These are phyloP conservation scores for Ceriops zippeliana DNA, from an alignment of 345 rosid genomes.

Conservation along the genomic window DNA sequence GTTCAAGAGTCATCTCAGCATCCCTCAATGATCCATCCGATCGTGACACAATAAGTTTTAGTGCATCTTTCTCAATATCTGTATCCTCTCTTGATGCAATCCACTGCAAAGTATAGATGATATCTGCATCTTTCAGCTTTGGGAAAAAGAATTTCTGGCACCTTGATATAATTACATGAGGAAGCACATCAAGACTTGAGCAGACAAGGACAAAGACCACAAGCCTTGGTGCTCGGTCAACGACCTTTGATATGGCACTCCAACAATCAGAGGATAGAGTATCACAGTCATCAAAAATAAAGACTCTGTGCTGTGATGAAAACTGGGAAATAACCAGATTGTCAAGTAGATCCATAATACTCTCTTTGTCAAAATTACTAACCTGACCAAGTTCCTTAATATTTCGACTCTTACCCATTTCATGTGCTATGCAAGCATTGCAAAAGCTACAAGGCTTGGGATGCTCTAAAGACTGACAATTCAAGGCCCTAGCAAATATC, in stretches of 20 bases:
- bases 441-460: slow-evolving; percentile 83
- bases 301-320: slow-evolving; percentile 57
- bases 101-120: slow-evolving; percentile 66
- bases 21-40: slow-evolving; percentile 98
- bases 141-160: slow-evolving; percentile 98
- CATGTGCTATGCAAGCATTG: slow-evolving; percentile 66
- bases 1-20: slow-evolving; percentile 95
- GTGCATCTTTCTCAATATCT: slow-evolving; percentile 70
- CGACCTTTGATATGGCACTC: slow-evolving; percentile 73
- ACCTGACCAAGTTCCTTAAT: slow-evolving; percentile 82
- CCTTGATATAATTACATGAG: slow-evolving; percentile 86
- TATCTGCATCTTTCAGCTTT: slow-evolving; percentile 85
- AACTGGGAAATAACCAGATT: slow-evolving; percentile 48
- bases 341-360: slow-evolving; percentile 68
- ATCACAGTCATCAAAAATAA: slow-evolving; percentile 84
- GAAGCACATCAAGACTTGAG: slow-evolving; percentile 83
- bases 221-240: slow-evolving; percentile 72
- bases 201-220: slow-evolving; percentile 81
- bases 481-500: slow-evolving; percentile 81
- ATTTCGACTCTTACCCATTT: slow-evolving; percentile 64
- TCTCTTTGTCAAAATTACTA: slow-evolving; percentile 64
- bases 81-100: slow-evolving; percentile 70
- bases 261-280: slow-evolving; percentile 73
- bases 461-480: slow-evolving; percentile 70
- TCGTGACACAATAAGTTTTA: slow-evolving; percentile 88